Percentiles rank a stretch among this genome's conserved stretches.
Evolutionary conservation across 768 basidiomycete species (phyloP).

Genomic region (Mycena leptocephala): DNA sequence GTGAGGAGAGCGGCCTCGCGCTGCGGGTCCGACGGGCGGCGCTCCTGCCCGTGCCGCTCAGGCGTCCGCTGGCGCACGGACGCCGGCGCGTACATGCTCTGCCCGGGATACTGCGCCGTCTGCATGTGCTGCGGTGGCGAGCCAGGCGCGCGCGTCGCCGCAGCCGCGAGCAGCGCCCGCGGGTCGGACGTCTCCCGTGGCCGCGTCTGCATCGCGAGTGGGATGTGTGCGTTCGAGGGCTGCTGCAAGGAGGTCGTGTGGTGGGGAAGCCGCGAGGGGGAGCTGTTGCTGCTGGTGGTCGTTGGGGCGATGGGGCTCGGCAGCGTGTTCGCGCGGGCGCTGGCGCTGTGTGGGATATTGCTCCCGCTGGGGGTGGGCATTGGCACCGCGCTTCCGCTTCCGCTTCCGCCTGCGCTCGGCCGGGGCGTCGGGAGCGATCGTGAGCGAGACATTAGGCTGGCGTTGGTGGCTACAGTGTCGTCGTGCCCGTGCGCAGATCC

Average conservation of each 20-base stretch:
- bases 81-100: neutral
- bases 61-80: constrained; percentile 23
- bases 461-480: too few species aligned
- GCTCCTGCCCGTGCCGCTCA: too few species aligned
- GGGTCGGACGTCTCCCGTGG: constrained; percentile 30
- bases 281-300: too few species aligned
- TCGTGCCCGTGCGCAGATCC: neutral
- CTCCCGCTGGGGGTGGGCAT: too few species aligned
- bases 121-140: constrained; percentile 26
- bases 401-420: neutral
- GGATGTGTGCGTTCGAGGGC: constrained; percentile 31
- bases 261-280: neutral
- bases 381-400: too few species aligned
- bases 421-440: constrained; percentile 4
- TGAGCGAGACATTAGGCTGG: neutral
- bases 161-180: constrained; percentile 20
- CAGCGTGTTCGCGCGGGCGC: too few species aligned
- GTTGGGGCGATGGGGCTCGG: too few species aligned
- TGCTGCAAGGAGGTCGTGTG: neutral
- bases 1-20: neutral
- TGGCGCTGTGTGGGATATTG: too few species aligned
- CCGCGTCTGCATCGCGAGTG: constrained; percentile 35
- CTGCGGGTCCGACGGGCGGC: neutral
- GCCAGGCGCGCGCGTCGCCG: constrained; percentile 29
- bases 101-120: neutral